phyloP scores from a whole-genome alignment of 371 early-diverging fungal species.

The Umbelopsis sp. region DNA sequence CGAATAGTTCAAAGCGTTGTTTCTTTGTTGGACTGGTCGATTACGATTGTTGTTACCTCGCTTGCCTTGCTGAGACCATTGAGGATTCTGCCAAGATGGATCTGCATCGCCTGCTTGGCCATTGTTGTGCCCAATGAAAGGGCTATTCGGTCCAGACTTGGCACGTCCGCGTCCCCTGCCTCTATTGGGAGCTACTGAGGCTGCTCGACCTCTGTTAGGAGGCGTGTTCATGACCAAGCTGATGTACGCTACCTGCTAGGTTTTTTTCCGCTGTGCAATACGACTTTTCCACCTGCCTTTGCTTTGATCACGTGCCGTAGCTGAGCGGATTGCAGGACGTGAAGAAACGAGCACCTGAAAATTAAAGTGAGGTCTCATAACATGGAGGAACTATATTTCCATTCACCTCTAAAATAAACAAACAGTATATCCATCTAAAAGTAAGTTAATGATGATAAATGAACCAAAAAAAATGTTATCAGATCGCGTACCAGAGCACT shows the following conservation, averaged over 20 bases:
- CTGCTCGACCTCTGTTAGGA: slow-evolving; percentile 11
- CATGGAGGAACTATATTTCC: no score
- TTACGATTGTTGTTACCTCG: background rate
- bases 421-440: no score
- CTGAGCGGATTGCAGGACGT: no score
- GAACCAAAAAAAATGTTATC: no score
- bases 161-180: slow-evolving; percentile 9
- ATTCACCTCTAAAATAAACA: no score
- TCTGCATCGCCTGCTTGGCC: background rate
- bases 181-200: background rate
- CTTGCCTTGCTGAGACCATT: slow-evolving; percentile 2
- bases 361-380: no score
- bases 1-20: slow-evolving; percentile 1
- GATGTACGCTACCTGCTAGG: background rate
- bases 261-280: no score
- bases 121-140: background rate
- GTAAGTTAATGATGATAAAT: no score
- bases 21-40: background rate
- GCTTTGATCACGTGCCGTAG: background rate
- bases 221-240: slow-evolving; percentile 10
- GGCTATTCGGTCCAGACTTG: background rate
- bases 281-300: background rate
- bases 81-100: background rate
- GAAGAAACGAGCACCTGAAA: no score
- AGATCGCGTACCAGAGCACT: no score